phyloP scores from a whole-genome alignment of 768 basidiomycete species.

The Trametes cingulata region DNA sequence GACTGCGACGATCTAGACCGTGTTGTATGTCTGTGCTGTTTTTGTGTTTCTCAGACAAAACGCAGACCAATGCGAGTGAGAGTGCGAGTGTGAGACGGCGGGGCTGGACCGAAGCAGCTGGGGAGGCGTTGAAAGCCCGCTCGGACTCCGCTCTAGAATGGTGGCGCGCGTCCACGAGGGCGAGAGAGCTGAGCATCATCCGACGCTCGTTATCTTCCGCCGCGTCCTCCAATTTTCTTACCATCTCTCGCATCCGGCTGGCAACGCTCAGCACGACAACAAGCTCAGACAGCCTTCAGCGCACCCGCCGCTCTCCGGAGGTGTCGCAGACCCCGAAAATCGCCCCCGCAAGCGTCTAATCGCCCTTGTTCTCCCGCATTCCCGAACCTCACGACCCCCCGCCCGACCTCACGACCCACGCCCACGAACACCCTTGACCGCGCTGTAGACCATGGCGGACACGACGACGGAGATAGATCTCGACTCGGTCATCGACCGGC shows the following conservation, averaged over 20 bases:
- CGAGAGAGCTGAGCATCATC: conserved; percentile 24
- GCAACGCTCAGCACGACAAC: conserved; percentile 21
- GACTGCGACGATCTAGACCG: neutral
- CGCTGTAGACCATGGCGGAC: conserved; percentile 60
- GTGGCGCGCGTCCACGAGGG: conserved; percentile 26
- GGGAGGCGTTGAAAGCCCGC: conserved; percentile 19
- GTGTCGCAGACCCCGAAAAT: conserved; percentile 17
- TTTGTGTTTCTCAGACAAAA: neutral
- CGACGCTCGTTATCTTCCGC: conserved; percentile 39
- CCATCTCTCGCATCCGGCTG: conserved; percentile 35
- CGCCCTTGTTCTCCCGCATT: conserved; percentile 19
- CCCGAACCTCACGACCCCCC: conserved; percentile 26
- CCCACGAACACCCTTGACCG: conserved; percentile 10
- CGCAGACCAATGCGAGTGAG: neutral
- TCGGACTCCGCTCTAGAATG: conserved; percentile 25
- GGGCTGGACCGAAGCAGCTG: conserved; percentile 1
- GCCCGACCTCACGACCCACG: conserved; percentile 25
- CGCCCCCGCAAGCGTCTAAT: conserved; percentile 20
- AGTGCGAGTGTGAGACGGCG: neutral
- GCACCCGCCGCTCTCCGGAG: conserved; percentile 7
- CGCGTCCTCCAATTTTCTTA: conserved; percentile 40
- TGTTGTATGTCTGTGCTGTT: neutral
- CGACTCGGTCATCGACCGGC: conserved; percentile 98
- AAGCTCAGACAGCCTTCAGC: conserved; percentile 8
- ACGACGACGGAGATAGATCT: conserved; percentile 93